Conservation (phyloP, 305 asterid species). For the Fraxinus ornus region DNA sequence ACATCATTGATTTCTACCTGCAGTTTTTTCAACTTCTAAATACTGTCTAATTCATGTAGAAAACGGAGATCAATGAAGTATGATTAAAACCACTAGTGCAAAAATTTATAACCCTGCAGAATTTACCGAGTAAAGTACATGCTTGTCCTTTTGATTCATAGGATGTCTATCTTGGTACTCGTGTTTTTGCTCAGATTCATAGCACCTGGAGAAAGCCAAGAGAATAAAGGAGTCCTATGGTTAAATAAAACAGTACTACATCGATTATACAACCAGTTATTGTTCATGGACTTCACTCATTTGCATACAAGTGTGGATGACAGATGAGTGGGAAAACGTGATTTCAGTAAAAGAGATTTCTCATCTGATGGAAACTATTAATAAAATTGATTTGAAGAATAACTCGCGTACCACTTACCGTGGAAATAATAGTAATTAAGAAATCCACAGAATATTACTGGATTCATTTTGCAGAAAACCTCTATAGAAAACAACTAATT, state of each 20-base stretch:
- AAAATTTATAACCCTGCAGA: not conserved
- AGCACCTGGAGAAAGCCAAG: constrained; percentile 59
- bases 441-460: not conserved
- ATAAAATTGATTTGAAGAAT: not conserved
- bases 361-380: not conserved
- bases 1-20: constrained; percentile 74
- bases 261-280: not conserved
- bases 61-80: constrained; percentile 1
- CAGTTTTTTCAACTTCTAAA: constrained; percentile 28
- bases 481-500: not conserved
- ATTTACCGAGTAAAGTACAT: constrained; percentile 69
- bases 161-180: constrained; percentile 93
- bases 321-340: not conserved
- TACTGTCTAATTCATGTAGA: constrained; percentile 15
- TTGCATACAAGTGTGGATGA: not conserved
- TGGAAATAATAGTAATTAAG: not conserved
- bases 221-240: constrained; percentile 1
- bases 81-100: not conserved
- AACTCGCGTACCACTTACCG: not conserved
- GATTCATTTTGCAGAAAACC: not conserved
- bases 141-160: constrained; percentile 76
- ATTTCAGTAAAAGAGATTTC: not conserved
- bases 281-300: not conserved
- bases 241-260: not conserved
- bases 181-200: constrained; percentile 72